These are phyloP conservation scores for Thraustochytrium striatum DNA, from an alignment of 352 stramenopile species.

Conservation along the genomic window DNA sequence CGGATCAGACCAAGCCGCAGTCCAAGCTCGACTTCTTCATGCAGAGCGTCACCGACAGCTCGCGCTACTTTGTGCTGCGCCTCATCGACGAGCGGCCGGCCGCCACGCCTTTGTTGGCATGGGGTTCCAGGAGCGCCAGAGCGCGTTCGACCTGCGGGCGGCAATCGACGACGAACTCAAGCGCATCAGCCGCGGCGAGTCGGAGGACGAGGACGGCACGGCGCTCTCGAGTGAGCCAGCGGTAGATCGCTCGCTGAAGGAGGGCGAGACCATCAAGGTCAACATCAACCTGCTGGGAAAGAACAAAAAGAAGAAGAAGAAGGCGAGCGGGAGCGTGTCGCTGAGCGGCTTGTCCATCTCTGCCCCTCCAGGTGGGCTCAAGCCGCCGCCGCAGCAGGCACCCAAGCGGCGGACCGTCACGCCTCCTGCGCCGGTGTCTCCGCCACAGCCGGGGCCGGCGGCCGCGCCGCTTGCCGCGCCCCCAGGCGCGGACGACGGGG, in stretches of 20 bases:
- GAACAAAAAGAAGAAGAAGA: not conserved
- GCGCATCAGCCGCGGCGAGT: slow-evolving; percentile 10
- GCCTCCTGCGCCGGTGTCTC: too few species aligned
- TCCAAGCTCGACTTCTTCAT: slow-evolving; percentile 43
- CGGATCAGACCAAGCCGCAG: slow-evolving; percentile 1
- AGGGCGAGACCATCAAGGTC: slow-evolving; percentile 43
- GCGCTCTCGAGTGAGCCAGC: not conserved
- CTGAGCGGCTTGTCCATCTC: too few species aligned
- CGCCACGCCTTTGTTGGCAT: slow-evolving; percentile 43
- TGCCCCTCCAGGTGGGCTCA: too few species aligned
- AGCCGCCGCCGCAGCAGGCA: too few species aligned
- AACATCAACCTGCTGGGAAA: slow-evolving; percentile 19
- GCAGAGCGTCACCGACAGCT: slow-evolving; percentile 24
- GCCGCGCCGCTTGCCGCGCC: too few species aligned
- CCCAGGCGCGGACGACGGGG: too few species aligned
- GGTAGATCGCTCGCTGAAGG: slow-evolving; percentile 31
- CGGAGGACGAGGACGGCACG: not conserved
- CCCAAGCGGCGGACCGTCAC: too few species aligned
- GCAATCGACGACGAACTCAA: slow-evolving; percentile 26
- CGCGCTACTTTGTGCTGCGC: slow-evolving; percentile 39
- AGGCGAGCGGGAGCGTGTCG: too few species aligned
- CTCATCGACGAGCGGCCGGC: slow-evolving; percentile 15
- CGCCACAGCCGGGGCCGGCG: too few species aligned
- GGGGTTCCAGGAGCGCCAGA: slow-evolving; percentile 39
- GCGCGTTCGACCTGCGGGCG: slow-evolving; percentile 36